These are phyloP conservation scores for Bremia lactucae DNA, from an alignment of 352 stramenopile species.

Conservation along the genomic window DNA sequence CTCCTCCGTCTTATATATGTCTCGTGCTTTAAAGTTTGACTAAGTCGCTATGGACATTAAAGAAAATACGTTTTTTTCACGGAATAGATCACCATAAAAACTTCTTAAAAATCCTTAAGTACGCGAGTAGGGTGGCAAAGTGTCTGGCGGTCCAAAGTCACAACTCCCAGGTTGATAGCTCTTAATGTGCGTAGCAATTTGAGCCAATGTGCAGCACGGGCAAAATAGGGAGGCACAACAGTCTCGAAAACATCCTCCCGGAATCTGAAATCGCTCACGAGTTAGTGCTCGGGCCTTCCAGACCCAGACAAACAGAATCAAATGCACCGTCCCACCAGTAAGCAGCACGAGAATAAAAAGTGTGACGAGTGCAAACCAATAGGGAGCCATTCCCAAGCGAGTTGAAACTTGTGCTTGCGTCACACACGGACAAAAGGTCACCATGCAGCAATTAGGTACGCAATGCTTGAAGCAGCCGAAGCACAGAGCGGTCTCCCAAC, in stretches of 20 bases:
- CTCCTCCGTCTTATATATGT: too few species aligned
- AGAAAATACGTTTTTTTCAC: too few species aligned
- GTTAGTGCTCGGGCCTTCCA: slow-evolving; percentile 14
- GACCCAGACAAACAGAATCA: slow-evolving; percentile 25
- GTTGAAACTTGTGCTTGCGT: slow-evolving; percentile 28
- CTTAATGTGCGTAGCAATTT: slow-evolving; percentile 49
- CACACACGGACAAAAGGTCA: slow-evolving; percentile 30
- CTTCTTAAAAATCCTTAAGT: too few species aligned
- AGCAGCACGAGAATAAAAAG: slow-evolving; percentile 18
- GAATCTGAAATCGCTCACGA: slow-evolving; percentile 20
- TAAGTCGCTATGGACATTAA: too few species aligned
- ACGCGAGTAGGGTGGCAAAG: slow-evolving; percentile 16
- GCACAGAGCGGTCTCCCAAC: slow-evolving; percentile 20
- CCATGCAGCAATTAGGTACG: slow-evolving; percentile 42
- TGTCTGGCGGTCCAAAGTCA: slow-evolving; percentile 25
- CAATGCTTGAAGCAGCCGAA: slow-evolving; percentile 32
- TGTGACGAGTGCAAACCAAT: slow-evolving; percentile 15
- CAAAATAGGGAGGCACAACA: slow-evolving; percentile 25
- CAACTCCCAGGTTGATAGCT: slow-evolving; percentile 41
- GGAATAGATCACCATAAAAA: too few species aligned
- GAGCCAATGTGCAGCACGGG: slow-evolving; percentile 29
- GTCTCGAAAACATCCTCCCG: slow-evolving; percentile 13
- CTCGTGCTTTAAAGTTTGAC: too few species aligned
- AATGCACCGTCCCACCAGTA: slow-evolving; percentile 12
- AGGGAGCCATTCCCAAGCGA: slow-evolving; percentile 21